Evolutionary conservation across 2,329 filamentous ascomycete genomes (phyloP).

Genomic region (Penicillium sp.): DNA sequence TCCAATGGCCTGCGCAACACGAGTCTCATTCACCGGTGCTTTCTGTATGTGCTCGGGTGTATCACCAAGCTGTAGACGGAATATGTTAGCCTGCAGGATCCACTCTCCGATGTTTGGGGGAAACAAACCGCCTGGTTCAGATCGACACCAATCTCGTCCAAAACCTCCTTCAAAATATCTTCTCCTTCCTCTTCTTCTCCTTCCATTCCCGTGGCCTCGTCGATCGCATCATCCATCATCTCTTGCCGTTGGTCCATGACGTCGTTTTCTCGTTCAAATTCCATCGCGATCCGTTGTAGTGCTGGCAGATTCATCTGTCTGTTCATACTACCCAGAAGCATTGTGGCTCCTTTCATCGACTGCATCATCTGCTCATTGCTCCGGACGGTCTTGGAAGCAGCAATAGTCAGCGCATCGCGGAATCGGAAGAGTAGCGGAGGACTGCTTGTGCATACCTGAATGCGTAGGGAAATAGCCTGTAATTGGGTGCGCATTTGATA

Average conservation of each 20-base stretch:
- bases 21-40: conserved; percentile 61
- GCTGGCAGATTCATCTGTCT: conserved; percentile 93
- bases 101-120: background rate
- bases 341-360: conserved; percentile 95
- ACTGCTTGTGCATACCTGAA: conserved; percentile 57
- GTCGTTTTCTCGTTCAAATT: conserved; percentile 97
- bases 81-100: conserved; percentile 16
- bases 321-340: conserved; percentile 92
- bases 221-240: conserved; percentile 99
- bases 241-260: conserved; percentile 98
- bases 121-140: conserved; percentile 72
- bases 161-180: conserved; percentile 88
- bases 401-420: conserved; percentile 4
- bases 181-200: conserved; percentile 85
- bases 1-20: conserved; percentile 73
- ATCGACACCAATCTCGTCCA: conserved; percentile 95
- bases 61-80: conserved; percentile 64
- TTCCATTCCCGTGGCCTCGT: conserved; percentile 84
- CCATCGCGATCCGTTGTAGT: conserved; percentile 93
- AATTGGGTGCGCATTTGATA: conserved; percentile 96
- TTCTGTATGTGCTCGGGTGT: conserved; percentile 77
- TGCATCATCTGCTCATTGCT: conserved; percentile 99
- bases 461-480: conserved; percentile 86
- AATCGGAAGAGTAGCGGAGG: background rate
- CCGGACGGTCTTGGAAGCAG: conserved; percentile 64